phyloP scores from a whole-genome alignment of 192 early-diverging fungal genomes.

The Podila verticillata region DNA sequence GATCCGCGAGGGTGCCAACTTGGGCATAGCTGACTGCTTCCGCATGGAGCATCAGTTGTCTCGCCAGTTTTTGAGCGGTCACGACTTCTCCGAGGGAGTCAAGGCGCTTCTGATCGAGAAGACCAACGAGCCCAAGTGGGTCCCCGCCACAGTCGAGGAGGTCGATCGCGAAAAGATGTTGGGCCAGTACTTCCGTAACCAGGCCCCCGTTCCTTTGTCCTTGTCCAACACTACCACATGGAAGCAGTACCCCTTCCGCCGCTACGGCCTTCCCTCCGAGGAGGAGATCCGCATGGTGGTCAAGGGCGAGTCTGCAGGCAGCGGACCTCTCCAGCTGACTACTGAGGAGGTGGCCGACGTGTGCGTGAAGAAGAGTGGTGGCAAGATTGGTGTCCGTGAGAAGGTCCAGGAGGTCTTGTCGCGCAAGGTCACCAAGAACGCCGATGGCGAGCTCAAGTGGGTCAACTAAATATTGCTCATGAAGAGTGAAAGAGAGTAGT shows the following conservation, averaged over 20 bases:
- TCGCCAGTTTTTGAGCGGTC: conserved; percentile 76
- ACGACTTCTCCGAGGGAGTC: conserved; percentile 94
- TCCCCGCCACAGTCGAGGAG: conserved; percentile 65
- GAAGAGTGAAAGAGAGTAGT: neutral
- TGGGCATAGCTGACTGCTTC: conserved; percentile 83
- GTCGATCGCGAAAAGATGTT: conserved; percentile 62
- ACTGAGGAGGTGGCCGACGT: conserved; percentile 66
- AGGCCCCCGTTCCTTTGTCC: conserved; percentile 30
- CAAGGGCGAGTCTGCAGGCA: conserved; percentile 70
- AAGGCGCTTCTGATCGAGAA: conserved; percentile 80
- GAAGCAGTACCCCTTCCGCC: conserved; percentile 65
- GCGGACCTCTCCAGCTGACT: conserved; percentile 66
- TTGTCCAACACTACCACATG: conserved; percentile 55
- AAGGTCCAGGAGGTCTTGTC: conserved; percentile 73
- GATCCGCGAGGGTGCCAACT: conserved; percentile 74
- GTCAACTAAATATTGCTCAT: conserved; percentile 21
- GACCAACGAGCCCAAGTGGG: conserved; percentile 71
- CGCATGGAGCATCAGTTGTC: conserved; percentile 86
- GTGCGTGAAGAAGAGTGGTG: conserved; percentile 63
- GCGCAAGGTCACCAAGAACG: conserved; percentile 53
- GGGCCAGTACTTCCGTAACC: conserved; percentile 65
- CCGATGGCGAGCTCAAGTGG: conserved; percentile 52
- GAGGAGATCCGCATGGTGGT: conserved; percentile 71
- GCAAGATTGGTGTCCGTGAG: conserved; percentile 75
- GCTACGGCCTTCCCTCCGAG: conserved; percentile 74